phyloP scores from a whole-genome alignment of 352 stramenopile species.

The Phytopythium helicoides region DNA sequence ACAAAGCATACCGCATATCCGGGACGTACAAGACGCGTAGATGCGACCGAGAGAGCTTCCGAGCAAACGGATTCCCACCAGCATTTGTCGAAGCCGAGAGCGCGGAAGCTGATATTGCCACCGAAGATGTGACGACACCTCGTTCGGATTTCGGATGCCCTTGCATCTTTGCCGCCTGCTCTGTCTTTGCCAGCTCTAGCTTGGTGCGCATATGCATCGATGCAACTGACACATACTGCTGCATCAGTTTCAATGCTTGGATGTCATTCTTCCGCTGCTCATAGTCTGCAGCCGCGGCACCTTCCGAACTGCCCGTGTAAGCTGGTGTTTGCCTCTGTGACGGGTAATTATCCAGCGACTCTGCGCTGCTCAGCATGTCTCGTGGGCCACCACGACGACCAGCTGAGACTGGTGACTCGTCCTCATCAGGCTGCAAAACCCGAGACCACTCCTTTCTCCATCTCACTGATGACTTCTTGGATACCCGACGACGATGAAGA shows the following conservation, averaged over 20 bases:
- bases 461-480: constrained; percentile 50
- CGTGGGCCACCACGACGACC: constrained; percentile 25
- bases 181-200: constrained; percentile 77
- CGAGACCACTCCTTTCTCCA: constrained; percentile 33
- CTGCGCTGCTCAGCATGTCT: constrained; percentile 59
- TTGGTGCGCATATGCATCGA: constrained; percentile 91
- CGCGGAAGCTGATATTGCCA: constrained; percentile 13
- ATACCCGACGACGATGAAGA: constrained; percentile 48
- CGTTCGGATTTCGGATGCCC: constrained; percentile 34
- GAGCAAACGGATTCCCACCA: constrained; percentile 41
- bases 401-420: not conserved
- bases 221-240: constrained; percentile 84
- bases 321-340: constrained; percentile 13
- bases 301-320: constrained; percentile 1
- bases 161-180: constrained; percentile 75
- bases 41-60: constrained; percentile 59
- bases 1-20: constrained; percentile 63
- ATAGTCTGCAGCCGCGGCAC: constrained; percentile 23
- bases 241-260: constrained; percentile 79
- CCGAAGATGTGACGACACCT: constrained; percentile 17
- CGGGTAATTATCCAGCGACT: constrained; percentile 63
- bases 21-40: constrained; percentile 59
- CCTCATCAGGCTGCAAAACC: not conserved
- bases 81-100: constrained; percentile 16
- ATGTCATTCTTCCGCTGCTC: constrained; percentile 78